Conservation (phyloP, 2,329 filamentous ascomycete species). For the Cadophora gregata region DNA sequence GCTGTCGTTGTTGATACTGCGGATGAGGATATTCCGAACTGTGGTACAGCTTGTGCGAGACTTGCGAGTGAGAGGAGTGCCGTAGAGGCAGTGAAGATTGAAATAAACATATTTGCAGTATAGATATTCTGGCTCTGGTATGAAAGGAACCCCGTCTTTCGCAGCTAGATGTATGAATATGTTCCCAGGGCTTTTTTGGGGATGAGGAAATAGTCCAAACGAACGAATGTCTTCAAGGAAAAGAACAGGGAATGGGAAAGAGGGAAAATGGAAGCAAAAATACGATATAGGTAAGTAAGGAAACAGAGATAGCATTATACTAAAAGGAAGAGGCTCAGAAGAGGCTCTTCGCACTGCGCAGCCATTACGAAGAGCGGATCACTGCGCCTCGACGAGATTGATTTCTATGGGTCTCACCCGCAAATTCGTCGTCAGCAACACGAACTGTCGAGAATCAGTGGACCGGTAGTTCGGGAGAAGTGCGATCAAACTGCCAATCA, state of each 20-base stretch:
- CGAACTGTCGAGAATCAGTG: slow-evolving; percentile 13
- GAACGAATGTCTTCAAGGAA: background rate
- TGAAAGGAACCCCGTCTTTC: background rate
- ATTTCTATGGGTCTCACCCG: slow-evolving; percentile 6
- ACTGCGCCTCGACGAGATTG: slow-evolving; percentile 15
- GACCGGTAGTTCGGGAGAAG: slow-evolving; percentile 1
- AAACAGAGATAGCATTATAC: background rate
- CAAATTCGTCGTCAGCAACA: slow-evolving; percentile 15
- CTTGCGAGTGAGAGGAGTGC: slow-evolving; percentile 37
- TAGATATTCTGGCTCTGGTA: background rate
- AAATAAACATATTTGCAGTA: slow-evolving; percentile 25
- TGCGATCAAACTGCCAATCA: slow-evolving; percentile 18
- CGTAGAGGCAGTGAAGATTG: slow-evolving; percentile 34
- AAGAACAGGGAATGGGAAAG: background rate
- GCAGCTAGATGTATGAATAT: background rate
- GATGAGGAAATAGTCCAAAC: background rate
- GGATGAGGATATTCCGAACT: slow-evolving; percentile 26
- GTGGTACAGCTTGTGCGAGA: slow-evolving; percentile 35
- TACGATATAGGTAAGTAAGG: background rate
- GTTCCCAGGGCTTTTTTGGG: background rate
- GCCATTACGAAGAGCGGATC: slow-evolving; percentile 14
- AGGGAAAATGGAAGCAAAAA: background rate
- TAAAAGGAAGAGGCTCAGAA: slow-evolving; percentile 14
- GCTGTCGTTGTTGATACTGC: slow-evolving; percentile 24
- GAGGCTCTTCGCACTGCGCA: slow-evolving; percentile 3